Base-by-base conservation (phyloP, 345 rosid species). In the Pelargonium nanum region DNA sequence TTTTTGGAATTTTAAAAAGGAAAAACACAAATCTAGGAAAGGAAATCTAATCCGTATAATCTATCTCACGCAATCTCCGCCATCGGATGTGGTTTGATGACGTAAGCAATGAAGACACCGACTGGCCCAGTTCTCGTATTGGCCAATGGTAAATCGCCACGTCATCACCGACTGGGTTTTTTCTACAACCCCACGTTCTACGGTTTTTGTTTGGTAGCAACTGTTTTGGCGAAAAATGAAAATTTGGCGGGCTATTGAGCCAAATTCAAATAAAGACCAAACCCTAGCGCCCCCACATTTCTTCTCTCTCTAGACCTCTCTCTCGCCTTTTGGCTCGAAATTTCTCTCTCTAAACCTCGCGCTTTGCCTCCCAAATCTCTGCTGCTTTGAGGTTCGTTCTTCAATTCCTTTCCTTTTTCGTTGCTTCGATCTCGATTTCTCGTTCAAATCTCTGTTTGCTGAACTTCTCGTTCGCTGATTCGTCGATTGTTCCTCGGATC, bases 241-340 rank as follows among this genome's bases (percentile, higher is more conserved):
- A 66, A 26, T 77, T 85, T 88, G 93, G 96, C 96, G 96, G 88
- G 88, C 88, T 77, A 63, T 58, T 26, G 26, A 57, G 67, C 63
- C 74, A 55, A 81, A 70, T 82, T 80, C 79, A 78, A 78, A 76
- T 65, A 71, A 66, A 53, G 59, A 71, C 26, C 70, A 76, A 84
- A 82, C 91, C 93, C 96, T 88, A 84, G 77, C 71, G 67, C 24
- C 51, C 60, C 65, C 61, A 40, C 26, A 26, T 4, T 21, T 48
- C 50, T 32, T 65, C 44, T 40, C 64, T 20, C 71, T 70, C 75
- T 60, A 67, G 63, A 68, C 59, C 65, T 25, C 59, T 48, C 70
- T 57, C 58, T 48, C 72, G 48, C 16, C 22, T 8, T 8, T 6
- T 25, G 7, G 23, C 62, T 34, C 57, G 9, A 55, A n/a, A 45